These are phyloP conservation scores for Asterella californica DNA, from an alignment of 225 moss, liverwort and hornwort species.

Conservation along the genomic window DNA sequence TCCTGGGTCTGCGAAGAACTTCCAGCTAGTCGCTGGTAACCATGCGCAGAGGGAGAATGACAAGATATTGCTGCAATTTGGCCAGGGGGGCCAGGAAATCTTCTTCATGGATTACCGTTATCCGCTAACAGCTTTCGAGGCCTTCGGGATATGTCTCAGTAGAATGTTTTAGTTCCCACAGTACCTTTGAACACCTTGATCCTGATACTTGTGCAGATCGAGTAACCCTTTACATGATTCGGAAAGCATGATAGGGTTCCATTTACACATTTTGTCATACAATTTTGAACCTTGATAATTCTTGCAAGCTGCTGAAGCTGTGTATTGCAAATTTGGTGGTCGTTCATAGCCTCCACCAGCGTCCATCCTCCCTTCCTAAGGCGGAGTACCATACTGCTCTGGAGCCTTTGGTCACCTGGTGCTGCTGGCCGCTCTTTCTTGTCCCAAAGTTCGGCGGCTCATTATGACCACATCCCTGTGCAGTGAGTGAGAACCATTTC, in stretches of 20 bases:
- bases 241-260: slow-evolving; percentile 5
- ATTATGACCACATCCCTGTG: neutral
- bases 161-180: slow-evolving; percentile 2
- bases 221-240: neutral
- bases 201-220: neutral
- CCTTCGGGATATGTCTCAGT: slow-evolving; percentile 19
- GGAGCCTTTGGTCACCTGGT: slow-evolving; percentile 5
- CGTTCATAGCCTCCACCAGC: slow-evolving; percentile 8
- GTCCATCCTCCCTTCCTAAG: neutral
- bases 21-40: slow-evolving; percentile 18
- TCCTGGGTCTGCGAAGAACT: slow-evolving; percentile 15
- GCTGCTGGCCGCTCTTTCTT: neutral
- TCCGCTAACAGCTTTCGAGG: slow-evolving; percentile 18
- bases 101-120: slow-evolving; percentile 25
- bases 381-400: neutral
- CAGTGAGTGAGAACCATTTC: neutral
- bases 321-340: neutral
- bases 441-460: neutral
- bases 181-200: neutral
- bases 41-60: slow-evolving; percentile 15
- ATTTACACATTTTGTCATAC: neutral
- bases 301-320: slow-evolving; percentile 10
- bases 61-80: slow-evolving; percentile 19
- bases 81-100: slow-evolving; percentile 15
- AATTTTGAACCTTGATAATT: slow-evolving; percentile 5